Evolutionary conservation across 352 stramenopile species (phyloP).

Genomic region (Phytophthora colocasiae): DNA sequence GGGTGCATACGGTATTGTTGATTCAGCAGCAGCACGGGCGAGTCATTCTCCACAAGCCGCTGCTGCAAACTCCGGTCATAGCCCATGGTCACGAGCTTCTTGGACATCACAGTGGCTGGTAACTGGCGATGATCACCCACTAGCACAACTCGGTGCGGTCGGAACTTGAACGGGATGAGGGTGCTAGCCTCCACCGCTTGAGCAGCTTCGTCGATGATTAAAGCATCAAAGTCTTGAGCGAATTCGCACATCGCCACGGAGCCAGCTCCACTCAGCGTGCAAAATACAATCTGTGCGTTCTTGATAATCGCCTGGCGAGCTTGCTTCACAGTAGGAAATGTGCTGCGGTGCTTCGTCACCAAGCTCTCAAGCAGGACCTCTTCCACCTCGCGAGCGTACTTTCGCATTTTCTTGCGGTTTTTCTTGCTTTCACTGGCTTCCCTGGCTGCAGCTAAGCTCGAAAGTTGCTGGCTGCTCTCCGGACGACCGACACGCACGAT

Average conservation of each 20-base stretch:
- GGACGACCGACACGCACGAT: constrained; percentile 78
- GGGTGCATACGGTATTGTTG: constrained; percentile 99
- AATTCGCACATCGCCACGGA: constrained; percentile 88
- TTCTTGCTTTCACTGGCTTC: constrained; percentile 47
- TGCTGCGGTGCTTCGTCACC: constrained; percentile 64
- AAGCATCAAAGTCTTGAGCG: constrained; percentile 94
- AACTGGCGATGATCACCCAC: constrained; percentile 98
- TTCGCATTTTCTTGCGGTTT: constrained; percentile 72
- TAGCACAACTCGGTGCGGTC: constrained; percentile 80
- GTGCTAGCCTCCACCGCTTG: constrained; percentile 96
- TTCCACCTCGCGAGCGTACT: constrained; percentile 77
- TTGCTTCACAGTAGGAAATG: constrained; percentile 63
- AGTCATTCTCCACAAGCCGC: constrained; percentile 89
- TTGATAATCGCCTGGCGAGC: constrained; percentile 75
- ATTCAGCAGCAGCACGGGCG: constrained; percentile 89
- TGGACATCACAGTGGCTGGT: constrained; percentile 97
- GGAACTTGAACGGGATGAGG: constrained; percentile 97
- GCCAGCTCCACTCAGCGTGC: constrained; percentile 82
- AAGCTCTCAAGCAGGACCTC: constrained; percentile 75
- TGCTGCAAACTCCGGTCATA: constrained; percentile 97
- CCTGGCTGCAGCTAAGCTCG: constrained; percentile 27
- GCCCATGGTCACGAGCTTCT: constrained; percentile 76
- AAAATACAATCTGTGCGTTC: constrained; percentile 86
- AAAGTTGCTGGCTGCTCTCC: constrained; percentile 55
- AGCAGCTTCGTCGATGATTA: constrained; percentile 98